Conservation (phyloP, 1,284 basidiomycete species). For the Melanopsichium pennsylvanicum region DNA sequence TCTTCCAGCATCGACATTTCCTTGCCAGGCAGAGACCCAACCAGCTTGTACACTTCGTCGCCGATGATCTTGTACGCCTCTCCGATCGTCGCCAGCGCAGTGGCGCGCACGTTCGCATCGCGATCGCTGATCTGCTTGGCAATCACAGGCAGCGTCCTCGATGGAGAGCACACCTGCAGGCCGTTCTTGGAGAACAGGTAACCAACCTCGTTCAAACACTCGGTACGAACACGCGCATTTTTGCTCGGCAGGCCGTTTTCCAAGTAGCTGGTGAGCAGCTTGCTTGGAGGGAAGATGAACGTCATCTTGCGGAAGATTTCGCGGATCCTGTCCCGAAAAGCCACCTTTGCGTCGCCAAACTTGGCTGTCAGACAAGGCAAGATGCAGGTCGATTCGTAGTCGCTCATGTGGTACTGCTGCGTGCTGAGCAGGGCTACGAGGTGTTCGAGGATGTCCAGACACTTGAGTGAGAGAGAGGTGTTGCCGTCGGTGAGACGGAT, state of each 20-base stretch:
- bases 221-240: slow-evolving; percentile 87
- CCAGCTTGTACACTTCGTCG: slow-evolving; percentile 82
- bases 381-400: slow-evolving; percentile 86
- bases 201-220: slow-evolving; percentile 81
- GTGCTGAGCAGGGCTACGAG: slow-evolving; percentile 77
- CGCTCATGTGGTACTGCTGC: slow-evolving; percentile 81
- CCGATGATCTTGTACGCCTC: slow-evolving; percentile 84
- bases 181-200: slow-evolving; percentile 82
- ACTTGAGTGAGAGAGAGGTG: slow-evolving; percentile 86
- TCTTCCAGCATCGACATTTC: slow-evolving; percentile 92
- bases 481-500: slow-evolving; percentile 91
- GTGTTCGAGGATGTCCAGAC: slow-evolving; percentile 84
- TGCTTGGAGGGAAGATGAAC: slow-evolving; percentile 79
- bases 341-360: slow-evolving; percentile 70
- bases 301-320: slow-evolving; percentile 67
- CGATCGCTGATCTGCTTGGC: slow-evolving; percentile 86
- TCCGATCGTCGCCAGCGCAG: slow-evolving; percentile 80
- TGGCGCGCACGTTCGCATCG: slow-evolving; percentile 83
- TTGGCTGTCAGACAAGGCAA: slow-evolving; percentile 90
- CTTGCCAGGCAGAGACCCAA: slow-evolving; percentile 80
- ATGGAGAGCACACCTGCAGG: slow-evolving; percentile 76
- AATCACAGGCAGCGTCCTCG: slow-evolving; percentile 79
- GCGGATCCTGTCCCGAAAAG: slow-evolving; percentile 67
- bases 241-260: slow-evolving; percentile 79
- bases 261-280: slow-evolving; percentile 75